Evolutionary conservation across 768 basidiomycete species (phyloP).

Genomic region (Boletus tylopilopsis): DNA sequence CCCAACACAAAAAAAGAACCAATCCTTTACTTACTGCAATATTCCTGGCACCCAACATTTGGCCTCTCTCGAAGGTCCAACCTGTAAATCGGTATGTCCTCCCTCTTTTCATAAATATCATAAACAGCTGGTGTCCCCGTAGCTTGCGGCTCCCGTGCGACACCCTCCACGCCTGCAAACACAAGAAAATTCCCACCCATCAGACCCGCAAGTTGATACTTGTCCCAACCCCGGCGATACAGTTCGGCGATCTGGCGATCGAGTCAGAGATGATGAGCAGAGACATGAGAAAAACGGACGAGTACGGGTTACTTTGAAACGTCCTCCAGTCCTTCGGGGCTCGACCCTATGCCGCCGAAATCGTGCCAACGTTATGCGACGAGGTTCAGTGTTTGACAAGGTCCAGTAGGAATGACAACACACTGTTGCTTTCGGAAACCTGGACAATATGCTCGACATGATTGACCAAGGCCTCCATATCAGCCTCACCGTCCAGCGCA

Average conservation of each 20-base stretch:
- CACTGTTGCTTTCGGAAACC: slow-evolving; percentile 67
- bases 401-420: slow-evolving; percentile 15
- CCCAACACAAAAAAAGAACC: no score
- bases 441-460: slow-evolving; percentile 84
- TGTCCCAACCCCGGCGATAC: slow-evolving; percentile 81
- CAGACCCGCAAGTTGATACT: slow-evolving; percentile 75
- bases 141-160: slow-evolving; percentile 54
- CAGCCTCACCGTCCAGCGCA: slow-evolving; percentile 57
- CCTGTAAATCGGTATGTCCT: slow-evolving; percentile 48
- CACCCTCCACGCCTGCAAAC: slow-evolving; percentile 69
- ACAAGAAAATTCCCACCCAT: slow-evolving; percentile 84
- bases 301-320: slow-evolving; percentile 85
- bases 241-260: slow-evolving; percentile 73
- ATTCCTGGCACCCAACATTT: no score
- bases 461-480: slow-evolving; percentile 69
- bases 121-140: slow-evolving; percentile 53
- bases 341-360: slow-evolving; percentile 66
- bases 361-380: slow-evolving; percentile 44
- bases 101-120: slow-evolving; percentile 73
- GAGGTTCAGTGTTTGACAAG: not conserved
- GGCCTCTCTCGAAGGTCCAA: no score
- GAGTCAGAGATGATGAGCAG: not conserved
- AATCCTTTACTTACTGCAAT: no score
- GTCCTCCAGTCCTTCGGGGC: slow-evolving; percentile 83
- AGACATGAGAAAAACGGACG: slow-evolving; percentile 37